phyloP scores from a whole-genome alignment of 1,284 basidiomycete genomes.

The Agroathelia rolfsii region DNA sequence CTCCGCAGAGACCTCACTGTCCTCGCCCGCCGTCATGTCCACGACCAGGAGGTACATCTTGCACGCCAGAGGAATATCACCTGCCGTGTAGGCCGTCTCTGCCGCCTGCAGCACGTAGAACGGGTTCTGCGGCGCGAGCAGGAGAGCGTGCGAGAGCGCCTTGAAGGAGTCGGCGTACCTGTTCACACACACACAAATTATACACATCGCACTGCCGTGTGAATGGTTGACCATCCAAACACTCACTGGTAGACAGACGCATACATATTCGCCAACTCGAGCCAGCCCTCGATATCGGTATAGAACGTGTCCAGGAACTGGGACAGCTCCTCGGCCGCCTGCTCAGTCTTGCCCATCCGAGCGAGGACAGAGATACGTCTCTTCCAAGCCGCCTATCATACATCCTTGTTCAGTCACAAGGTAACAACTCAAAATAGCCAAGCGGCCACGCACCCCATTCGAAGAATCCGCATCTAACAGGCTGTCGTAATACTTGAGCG shows the following conservation, averaged over 20 bases:
- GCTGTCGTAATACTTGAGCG: constrained; percentile 60
- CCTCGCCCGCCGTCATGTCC: constrained; percentile 73
- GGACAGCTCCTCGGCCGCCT: constrained; percentile 68
- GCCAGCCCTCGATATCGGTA: constrained; percentile 86
- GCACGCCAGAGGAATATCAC: constrained; percentile 66
- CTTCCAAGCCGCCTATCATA: constrained; percentile 67
- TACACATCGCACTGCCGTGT: too few species aligned
- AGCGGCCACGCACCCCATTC: constrained; percentile 60
- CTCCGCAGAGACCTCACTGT: constrained; percentile 22
- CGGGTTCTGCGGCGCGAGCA: constrained; percentile 79
- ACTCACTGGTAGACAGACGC: constrained; percentile 68
- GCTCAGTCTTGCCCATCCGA: constrained; percentile 48
- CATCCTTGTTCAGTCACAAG: too few species aligned
- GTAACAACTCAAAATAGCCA: constrained; percentile 1
- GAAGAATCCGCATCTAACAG: constrained; percentile 63
- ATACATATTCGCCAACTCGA: constrained; percentile 88
- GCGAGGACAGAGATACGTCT: constrained; percentile 69
- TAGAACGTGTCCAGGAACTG: constrained; percentile 89
- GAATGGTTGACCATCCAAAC: too few species aligned
- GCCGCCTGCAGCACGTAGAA: constrained; percentile 78
- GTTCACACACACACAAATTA: too few species aligned
- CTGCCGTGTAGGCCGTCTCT: constrained; percentile 78
- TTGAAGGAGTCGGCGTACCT: constrained; percentile 40
- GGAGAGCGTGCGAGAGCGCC: constrained; percentile 71
- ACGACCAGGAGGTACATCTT: constrained; percentile 76